A percentile compares a stretch with the other conserved stretches of the same genome.
Evolutionary conservation across 495 filamentous ascomycete genomes (phyloP).

Genomic region (Trichocladium uniseriatum): DNA sequence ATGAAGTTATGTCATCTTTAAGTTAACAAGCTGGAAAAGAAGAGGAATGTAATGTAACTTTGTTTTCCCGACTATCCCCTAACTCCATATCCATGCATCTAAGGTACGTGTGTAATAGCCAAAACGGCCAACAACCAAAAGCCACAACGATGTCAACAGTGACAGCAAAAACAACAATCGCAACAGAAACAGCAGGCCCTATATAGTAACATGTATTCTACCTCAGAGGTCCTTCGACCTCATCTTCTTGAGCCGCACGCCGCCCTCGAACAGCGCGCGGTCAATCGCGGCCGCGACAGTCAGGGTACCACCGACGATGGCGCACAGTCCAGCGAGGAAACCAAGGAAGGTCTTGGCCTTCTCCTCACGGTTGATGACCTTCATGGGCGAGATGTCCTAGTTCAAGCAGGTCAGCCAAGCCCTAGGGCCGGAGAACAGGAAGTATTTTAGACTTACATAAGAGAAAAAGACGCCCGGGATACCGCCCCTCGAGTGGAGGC

Average conservation of each 20-base stretch:
- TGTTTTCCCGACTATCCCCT: neutral
- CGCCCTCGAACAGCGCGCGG: conserved; percentile 83
- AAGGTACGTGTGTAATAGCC: conserved; percentile 1
- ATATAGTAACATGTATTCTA: conserved; percentile 6
- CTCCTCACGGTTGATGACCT: conserved; percentile 94
- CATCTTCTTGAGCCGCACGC: conserved; percentile 74
- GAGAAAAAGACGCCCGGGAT: conserved; percentile 98
- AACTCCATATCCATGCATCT: conserved; percentile 10
- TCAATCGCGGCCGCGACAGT: conserved; percentile 94
- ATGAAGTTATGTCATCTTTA: too few species aligned
- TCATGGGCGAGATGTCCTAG: conserved; percentile 98
- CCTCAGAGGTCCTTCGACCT: conserved; percentile 48
- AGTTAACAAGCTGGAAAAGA: too few species aligned
- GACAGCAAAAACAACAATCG: neutral
- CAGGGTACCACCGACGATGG: conserved; percentile 87
- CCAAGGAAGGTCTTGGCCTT: conserved; percentile 76
- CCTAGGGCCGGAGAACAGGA: too few species aligned
- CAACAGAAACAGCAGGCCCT: neutral
- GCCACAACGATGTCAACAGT: neutral
- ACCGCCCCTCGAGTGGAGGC: conserved; percentile 77
- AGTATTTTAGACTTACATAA: conserved; percentile 65
- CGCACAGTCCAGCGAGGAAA: conserved; percentile 89
- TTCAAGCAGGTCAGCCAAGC: conserved; percentile 4
- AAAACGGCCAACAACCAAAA: neutral
- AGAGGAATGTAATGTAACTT: neutral